Conservation (phyloP, 306 rosid species). For the Lagenaria siceraria region DNA sequence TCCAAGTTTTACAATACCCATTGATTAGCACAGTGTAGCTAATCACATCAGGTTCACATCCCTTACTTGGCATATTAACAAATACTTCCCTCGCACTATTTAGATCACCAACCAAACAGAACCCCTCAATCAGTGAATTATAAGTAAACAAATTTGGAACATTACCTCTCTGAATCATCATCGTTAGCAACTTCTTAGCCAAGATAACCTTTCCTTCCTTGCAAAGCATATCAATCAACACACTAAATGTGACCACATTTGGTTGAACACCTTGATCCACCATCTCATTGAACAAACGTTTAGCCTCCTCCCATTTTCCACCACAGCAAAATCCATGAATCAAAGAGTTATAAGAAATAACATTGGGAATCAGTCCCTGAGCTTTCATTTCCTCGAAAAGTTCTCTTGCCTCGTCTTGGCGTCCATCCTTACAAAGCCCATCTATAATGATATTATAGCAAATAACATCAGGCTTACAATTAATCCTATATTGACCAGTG, state of each 20-base stretch:
- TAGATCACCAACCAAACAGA: constrained; percentile 21
- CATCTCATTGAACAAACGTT: constrained; percentile 30
- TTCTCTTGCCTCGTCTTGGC: constrained; percentile 24
- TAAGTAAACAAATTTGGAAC: constrained; percentile 14
- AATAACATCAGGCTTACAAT: constrained; percentile 21
- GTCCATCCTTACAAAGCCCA: constrained; percentile 37
- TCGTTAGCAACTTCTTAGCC: constrained; percentile 14
- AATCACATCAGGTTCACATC: too few species aligned
- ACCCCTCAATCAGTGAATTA: constrained; percentile 29
- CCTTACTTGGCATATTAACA: constrained; percentile 1
- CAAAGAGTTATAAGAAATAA: constrained; percentile 23
- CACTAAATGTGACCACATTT: constrained; percentile 24
- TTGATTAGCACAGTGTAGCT: too few species aligned
- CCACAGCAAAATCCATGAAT: constrained; percentile 28
- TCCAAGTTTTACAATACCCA: too few species aligned
- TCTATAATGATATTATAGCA: constrained; percentile 24
- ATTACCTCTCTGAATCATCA: constrained; percentile 26
- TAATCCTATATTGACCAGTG: constrained; percentile 8
- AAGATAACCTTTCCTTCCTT: constrained; percentile 26
- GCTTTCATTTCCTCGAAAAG: constrained; percentile 32
- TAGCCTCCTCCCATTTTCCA: constrained; percentile 29
- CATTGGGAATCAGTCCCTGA: constrained; percentile 19
- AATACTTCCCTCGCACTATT: constrained; percentile 21
- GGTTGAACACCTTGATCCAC: constrained; percentile 34
- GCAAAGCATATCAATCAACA: constrained; percentile 19